Percentiles rank a stretch among this genome's conserved stretches.
These are phyloP conservation scores for Ilyonectria sp. DNA, from an alignment of 2,329 filamentous ascomycete genomes.

Conservation along the genomic window DNA sequence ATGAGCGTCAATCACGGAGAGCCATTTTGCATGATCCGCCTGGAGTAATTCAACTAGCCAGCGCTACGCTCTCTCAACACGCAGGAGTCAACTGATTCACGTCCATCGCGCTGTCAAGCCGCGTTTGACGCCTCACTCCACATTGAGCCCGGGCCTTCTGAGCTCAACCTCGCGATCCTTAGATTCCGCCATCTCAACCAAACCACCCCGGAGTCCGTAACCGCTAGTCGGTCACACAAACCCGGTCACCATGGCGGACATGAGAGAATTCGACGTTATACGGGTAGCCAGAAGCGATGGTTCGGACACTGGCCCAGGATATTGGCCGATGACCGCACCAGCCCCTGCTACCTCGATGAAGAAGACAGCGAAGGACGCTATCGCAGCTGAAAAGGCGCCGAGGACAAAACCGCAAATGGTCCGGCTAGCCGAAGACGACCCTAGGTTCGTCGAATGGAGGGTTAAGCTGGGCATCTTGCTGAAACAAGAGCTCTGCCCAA, in stretches of 20 bases:
- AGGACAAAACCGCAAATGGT: slow-evolving; percentile 61
- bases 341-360: slow-evolving; percentile 51
- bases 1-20: neutral
- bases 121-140: slow-evolving; percentile 14
- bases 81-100: slow-evolving; percentile 7
- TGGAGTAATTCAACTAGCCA: neutral
- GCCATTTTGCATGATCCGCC: neutral
- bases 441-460: slow-evolving; percentile 61
- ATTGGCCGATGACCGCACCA: slow-evolving; percentile 57
- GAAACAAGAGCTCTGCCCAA: slow-evolving; percentile 61
- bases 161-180: slow-evolving; percentile 5
- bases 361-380: slow-evolving; percentile 54
- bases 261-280: slow-evolving; percentile 60
- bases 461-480: slow-evolving; percentile 62
- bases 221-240: neutral
- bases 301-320: slow-evolving; percentile 60
- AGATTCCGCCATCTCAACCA: neutral
- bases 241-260: slow-evolving; percentile 49
- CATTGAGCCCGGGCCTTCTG: slow-evolving; percentile 12
- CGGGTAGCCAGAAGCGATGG: slow-evolving; percentile 63
- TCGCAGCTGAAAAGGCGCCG: slow-evolving; percentile 52
- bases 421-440: slow-evolving; percentile 59
- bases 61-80: neutral
- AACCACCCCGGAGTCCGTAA: neutral
- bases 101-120: slow-evolving; percentile 7